A percentile compares a stretch with the other conserved stretches of the same genome.
These are phyloP conservation scores for Tricholoma matsutake DNA, from an alignment of 768 basidiomycete genomes.

Conservation along the genomic window DNA sequence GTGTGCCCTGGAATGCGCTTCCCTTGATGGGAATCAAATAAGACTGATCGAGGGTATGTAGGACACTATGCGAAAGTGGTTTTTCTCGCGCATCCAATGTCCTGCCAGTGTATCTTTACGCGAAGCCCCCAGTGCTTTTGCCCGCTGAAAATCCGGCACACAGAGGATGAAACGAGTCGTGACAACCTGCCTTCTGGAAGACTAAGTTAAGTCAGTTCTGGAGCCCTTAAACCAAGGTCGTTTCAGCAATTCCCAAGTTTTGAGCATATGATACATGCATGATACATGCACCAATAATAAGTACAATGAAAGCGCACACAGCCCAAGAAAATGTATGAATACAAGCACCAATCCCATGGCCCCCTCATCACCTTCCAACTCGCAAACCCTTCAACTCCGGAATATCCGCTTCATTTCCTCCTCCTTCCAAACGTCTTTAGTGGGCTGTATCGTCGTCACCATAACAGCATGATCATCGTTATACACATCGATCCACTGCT, in stretches of 20 bases:
- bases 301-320: not conserved
- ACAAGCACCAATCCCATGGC: not conserved
- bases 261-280: not conserved
- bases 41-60: too few species aligned
- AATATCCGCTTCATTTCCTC: conserved; percentile 8
- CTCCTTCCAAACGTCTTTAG: not conserved
- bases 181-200: too few species aligned
- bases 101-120: too few species aligned
- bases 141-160: too few species aligned
- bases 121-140: too few species aligned
- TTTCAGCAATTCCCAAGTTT: not conserved
- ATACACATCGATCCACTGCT: not conserved
- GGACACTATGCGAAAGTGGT: too few species aligned
- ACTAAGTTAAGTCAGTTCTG: too few species aligned
- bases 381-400: not conserved
- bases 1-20: too few species aligned
- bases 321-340: not conserved
- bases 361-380: not conserved
- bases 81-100: too few species aligned
- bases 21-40: too few species aligned
- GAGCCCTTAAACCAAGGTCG: too few species aligned
- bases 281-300: not conserved
- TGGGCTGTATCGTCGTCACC: conserved; percentile 4
- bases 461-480: not conserved
- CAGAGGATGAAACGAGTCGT: too few species aligned